Percentiles rank a stretch among this genome's conserved stretches.
Conservation (phyloP, 2,329 filamentous ascomycete species). For the Hansfordia pulvinata region DNA sequence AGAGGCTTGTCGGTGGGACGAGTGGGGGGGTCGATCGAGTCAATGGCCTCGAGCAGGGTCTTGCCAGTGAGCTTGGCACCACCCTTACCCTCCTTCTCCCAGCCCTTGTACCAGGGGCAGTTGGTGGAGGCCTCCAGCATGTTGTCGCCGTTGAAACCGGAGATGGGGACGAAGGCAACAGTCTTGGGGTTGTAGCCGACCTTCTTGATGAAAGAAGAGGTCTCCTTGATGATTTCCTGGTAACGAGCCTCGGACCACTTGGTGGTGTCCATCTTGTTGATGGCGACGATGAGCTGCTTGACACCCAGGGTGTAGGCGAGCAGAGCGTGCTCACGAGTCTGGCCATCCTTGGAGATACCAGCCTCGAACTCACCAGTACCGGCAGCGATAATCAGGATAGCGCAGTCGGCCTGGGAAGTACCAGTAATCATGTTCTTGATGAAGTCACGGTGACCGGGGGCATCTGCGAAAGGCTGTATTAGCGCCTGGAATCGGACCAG, state of each 20-base stretch:
- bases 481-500: conserved; percentile 4
- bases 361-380: conserved; percentile 99
- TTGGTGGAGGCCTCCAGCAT: conserved; percentile 85
- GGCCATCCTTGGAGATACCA: conserved; percentile 99
- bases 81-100: conserved; percentile 90
- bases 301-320: conserved; percentile 99
- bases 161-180: conserved; percentile 98
- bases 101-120: conserved; percentile 99
- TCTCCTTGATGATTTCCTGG: conserved; percentile 99
- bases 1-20: conserved; percentile 98
- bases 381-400: conserved; percentile 98
- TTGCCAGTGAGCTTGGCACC: conserved; percentile 83
- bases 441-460: conserved; percentile 99
- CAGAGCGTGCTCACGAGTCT: conserved; percentile 99
- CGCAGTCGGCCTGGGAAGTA: conserved; percentile 99
- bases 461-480: conserved; percentile 41
- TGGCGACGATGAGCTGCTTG: conserved; percentile 98
- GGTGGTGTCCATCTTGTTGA: conserved; percentile 99
- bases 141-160: conserved; percentile 99
- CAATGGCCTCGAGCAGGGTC: conserved; percentile 98
- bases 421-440: conserved; percentile 99
- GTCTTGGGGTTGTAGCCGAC: conserved; percentile 99
- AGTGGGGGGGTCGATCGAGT: conserved; percentile 81
- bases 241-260: conserved; percentile 95
- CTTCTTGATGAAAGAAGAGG: conserved; percentile 99